phyloP scores from a whole-genome alignment of 495 filamentous ascomycete genomes.

The Viridothelium virens region DNA sequence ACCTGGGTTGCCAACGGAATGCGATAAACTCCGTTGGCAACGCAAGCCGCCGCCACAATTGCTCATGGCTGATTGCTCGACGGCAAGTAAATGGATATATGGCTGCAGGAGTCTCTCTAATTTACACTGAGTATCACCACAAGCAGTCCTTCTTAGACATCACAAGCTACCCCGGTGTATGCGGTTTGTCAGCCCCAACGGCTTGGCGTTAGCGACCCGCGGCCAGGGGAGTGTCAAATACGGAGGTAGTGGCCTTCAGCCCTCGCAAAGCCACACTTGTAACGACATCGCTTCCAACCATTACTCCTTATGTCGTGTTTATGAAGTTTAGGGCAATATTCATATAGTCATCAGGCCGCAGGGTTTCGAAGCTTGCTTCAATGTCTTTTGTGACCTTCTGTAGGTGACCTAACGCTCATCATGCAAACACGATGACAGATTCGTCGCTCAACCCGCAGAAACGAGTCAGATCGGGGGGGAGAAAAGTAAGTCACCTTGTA shows the following conservation, averaged over 20 bases:
- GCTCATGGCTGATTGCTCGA: too few relatives aligned
- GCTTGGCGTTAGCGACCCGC: background rate
- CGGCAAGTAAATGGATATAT: too few relatives aligned
- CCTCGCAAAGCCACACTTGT: background rate
- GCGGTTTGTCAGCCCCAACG: background rate
- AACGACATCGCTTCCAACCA: background rate
- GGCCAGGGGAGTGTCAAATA: background rate
- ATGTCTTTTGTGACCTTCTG: background rate
- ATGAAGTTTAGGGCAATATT: background rate
- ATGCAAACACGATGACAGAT: background rate
- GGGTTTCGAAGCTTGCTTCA: background rate
- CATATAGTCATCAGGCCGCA: background rate
- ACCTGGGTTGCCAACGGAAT: too few relatives aligned
- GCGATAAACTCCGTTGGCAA: too few relatives aligned
- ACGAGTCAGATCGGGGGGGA: slow-evolving; percentile 4
- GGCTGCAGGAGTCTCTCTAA: too few relatives aligned
- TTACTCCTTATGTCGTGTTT: background rate
- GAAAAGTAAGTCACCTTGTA: background rate
- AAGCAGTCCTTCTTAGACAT: background rate
- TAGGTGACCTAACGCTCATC: background rate
- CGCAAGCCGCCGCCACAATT: too few relatives aligned
- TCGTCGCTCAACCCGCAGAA: background rate
- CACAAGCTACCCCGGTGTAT: background rate
- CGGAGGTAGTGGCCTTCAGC: background rate
- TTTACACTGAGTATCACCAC: too few relatives aligned